Percentiles rank a stretch among this genome's conserved stretches.
Evolutionary conservation across 83 land plant species (phyloP).

Genomic region (Thuja plicata): DNA sequence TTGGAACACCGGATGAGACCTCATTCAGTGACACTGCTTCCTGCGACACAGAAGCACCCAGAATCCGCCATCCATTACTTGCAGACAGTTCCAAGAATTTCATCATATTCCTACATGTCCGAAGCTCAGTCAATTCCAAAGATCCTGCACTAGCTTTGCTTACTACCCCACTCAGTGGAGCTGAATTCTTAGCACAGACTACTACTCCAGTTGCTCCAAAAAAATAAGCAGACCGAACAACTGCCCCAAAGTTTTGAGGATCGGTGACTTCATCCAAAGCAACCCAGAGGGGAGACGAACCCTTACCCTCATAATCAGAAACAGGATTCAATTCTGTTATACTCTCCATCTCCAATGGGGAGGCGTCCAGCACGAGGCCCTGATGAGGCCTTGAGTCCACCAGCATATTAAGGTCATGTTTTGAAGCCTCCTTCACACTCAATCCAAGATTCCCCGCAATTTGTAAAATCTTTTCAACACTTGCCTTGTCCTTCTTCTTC

Average conservation of each 20-base stretch:
- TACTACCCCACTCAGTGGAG: conserved; percentile 98
- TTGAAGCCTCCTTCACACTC: conserved; percentile 52
- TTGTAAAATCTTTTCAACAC: conserved; percentile 62
- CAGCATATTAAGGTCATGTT: conserved; percentile 93
- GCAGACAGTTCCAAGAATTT: conserved; percentile 74
- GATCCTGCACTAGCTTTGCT: conserved; percentile 99
- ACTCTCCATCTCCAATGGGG: conserved; percentile 79
- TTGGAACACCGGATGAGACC: conserved; percentile 66
- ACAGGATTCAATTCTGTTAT: conserved; percentile 62
- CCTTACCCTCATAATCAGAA: conserved; percentile 21
- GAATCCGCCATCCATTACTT: conserved; percentile 89
- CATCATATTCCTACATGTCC: conserved; percentile 93
- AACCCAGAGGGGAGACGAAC: conserved; percentile 78
- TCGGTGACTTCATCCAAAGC: conserved; percentile 97
- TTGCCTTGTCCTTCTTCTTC: conserved; percentile 93
- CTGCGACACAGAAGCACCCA: conserved; percentile 74
- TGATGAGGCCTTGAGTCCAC: conserved; percentile 95
- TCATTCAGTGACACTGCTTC: conserved; percentile 62
- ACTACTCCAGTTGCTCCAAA: conserved; percentile 90
- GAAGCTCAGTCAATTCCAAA: conserved; percentile 83
- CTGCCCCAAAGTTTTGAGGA: conserved; percentile 97
- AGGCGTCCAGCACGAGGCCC: conserved; percentile 92
- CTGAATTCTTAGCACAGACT: conserved; percentile 96
- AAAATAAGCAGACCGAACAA: conserved; percentile 91
- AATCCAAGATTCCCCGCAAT: conserved; percentile 64